Base-by-base conservation (phyloP, 208 protist species). In the Leptomonas pyrrhocoris region DNA sequence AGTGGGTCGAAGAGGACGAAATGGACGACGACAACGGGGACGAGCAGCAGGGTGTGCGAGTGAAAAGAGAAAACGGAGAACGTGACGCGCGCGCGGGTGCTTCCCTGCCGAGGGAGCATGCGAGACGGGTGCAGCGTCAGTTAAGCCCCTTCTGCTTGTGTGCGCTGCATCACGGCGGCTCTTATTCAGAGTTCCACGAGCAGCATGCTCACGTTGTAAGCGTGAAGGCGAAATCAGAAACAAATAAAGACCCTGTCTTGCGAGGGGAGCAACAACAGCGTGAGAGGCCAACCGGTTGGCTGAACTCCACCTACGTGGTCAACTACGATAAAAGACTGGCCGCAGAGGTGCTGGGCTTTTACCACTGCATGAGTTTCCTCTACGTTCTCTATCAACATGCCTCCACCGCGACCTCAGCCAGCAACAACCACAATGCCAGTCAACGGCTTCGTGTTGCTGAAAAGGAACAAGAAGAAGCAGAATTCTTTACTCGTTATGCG, bases 121-220 rank as follows among this genome's bases (percentile, higher is more conserved):
- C 69, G 56, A 56, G 54, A 36, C 30, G 7, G 19, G 71, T 70
- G 56, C 71, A 64, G 16, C 34, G 55, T 36, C 71, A 63, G 27
- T 34, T 76, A 12, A 76, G 62, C 30, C 46, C 71, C 6, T 65
- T 70, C 71, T 70, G 71, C 55, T 34, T 76, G 28, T 70, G 55
- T 21, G 46, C 71, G 34, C 62, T 76, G 40, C 58, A 40, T 8
- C n/a, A 13, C 34, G 3, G 5, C 40, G 16, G 16, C 19, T 7
- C 40, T 15, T 28, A 21, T 7, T 38, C 51, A 5, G 43, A 48
- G 43, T 3, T 48, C 16, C 43, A 7, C 5, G 18, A 48, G 5
- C 43, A 48, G 18, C 16, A 48, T n/a, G 43, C 11, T 48, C 16
- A 48, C 43, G 43, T 6, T n/a, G 16, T 21, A 3, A 21, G 16